Conservation (phyloP, 163 green algal genomes). For the Scenedesmus sp. region DNA sequence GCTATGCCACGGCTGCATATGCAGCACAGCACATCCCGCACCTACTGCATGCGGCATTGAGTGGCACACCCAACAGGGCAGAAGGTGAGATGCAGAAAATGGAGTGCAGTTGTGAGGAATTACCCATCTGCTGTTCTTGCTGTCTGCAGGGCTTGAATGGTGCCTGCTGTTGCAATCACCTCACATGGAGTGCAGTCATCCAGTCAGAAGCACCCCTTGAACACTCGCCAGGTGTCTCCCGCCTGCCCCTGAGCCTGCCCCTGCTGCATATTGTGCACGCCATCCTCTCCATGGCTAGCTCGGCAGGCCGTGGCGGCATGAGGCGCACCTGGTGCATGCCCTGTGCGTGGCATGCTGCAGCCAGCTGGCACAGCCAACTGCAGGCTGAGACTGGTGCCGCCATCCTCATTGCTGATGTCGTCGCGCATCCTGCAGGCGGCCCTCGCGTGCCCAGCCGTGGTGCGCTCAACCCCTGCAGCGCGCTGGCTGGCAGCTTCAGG, state of each 20-base stretch:
- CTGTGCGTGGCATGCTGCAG: neutral
- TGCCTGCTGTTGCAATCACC: too few species aligned
- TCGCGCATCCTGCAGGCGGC: neutral
- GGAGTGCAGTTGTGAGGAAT: too few species aligned
- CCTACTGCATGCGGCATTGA: constrained; percentile 50
- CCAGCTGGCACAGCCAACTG: neutral
- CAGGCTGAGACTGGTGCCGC: neutral
- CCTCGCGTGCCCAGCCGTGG: neutral
- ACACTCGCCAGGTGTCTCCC: neutral
- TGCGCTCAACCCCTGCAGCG: neutral
- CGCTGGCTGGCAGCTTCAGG: constrained; percentile 21
- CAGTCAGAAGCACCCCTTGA: neutral
- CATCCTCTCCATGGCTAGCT: neutral
- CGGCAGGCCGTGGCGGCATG: neutral
- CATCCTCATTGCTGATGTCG: neutral
- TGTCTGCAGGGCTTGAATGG: too few species aligned
- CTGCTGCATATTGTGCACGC: neutral
- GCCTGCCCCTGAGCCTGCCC: neutral
- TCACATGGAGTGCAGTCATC: too few species aligned
- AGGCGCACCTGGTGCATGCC: neutral
- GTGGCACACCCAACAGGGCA: neutral
- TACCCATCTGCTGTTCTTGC: too few species aligned
- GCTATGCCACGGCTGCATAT: constrained; percentile 39
- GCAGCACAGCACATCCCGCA: constrained; percentile 53
- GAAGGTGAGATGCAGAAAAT: neutral